These are phyloP conservation scores for Musa schizocarpa DNA, from an alignment of 176 grass and related monocot species.

Conservation along the genomic window DNA sequence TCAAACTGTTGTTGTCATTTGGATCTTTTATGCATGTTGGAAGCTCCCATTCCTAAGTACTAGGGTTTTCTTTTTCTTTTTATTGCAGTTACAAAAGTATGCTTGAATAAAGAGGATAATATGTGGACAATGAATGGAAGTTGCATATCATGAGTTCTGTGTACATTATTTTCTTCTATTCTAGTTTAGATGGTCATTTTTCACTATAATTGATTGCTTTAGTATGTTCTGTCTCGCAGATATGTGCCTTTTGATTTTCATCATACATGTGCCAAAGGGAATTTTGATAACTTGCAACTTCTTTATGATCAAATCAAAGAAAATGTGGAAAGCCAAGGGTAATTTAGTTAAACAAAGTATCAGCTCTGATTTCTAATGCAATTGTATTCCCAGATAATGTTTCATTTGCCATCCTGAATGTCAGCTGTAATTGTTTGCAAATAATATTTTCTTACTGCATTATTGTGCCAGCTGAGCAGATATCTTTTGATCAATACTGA, in stretches of 20 bases:
- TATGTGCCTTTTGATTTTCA: constrained; percentile 95
- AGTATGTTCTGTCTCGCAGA: constrained; percentile 29
- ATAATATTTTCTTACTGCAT: constrained; percentile 57
- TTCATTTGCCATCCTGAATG: constrained; percentile 19
- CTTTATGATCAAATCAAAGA: constrained; percentile 74
- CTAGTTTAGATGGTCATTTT: not conserved
- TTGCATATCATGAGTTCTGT: not conserved
- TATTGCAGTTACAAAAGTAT: not conserved
- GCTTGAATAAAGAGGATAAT: not conserved
- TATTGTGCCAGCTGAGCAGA: constrained; percentile 90
- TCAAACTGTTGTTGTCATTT: not conserved
- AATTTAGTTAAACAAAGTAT: constrained; percentile 35
- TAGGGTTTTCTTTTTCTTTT: not conserved
- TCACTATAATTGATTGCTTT: not conserved
- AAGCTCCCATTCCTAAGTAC: not conserved
- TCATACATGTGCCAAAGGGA: constrained; percentile 68
- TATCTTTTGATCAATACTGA: constrained; percentile 87
- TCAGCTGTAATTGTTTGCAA: constrained; percentile 41
- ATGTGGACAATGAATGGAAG: not conserved
- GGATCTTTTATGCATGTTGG: not conserved
- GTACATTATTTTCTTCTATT: not conserved
- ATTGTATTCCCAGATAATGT: not conserved
- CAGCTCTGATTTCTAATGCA: not conserved
- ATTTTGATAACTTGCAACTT: constrained; percentile 74
- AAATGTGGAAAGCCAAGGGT: constrained; percentile 83